These are phyloP conservation scores for Apiospora phragmitis DNA, from an alignment of 2,329 filamentous ascomycete species.

Conservation along the genomic window DNA sequence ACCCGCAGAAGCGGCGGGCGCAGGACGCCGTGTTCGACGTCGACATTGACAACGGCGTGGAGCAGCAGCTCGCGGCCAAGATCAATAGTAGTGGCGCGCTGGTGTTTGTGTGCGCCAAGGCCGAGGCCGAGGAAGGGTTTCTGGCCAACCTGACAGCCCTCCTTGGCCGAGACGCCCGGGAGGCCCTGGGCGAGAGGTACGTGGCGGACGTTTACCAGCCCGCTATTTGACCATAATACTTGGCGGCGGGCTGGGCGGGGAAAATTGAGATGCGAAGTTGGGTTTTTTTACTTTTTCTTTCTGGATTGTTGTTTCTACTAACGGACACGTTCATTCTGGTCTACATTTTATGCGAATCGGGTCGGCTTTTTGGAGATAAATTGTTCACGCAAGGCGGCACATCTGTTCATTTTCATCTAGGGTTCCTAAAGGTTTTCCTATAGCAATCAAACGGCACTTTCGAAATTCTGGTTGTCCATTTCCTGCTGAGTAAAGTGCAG, in stretches of 20 bases:
- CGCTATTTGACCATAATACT: background rate
- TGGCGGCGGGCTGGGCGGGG: background rate
- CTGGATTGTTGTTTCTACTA: background rate
- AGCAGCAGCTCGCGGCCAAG: background rate
- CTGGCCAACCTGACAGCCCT: background rate
- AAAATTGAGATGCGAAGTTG: background rate
- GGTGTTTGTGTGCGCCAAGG: constrained; percentile 2
- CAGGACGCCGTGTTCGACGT: constrained; percentile 34
- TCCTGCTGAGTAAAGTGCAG: too few relatives aligned
- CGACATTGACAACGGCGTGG: background rate
- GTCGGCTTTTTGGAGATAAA: background rate
- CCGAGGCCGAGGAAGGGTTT: constrained; percentile 1
- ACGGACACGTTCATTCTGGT: background rate
- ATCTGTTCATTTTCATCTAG: background rate
- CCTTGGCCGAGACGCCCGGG: background rate
- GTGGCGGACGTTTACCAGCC: constrained; percentile 9
- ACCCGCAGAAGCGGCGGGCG: constrained; percentile 15
- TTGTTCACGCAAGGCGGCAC: background rate
- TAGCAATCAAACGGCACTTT: too few relatives aligned
- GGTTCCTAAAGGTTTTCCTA: background rate
- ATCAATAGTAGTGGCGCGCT: background rate
- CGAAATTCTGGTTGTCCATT: too few relatives aligned
- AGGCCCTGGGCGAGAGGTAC: constrained; percentile 8
- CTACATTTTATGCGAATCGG: background rate
- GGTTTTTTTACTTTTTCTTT: too few relatives aligned